A percentile compares a stretch with the other conserved stretches of the same genome.
phyloP scores from a whole-genome alignment of 805 yeast genomes.

The Schizosaccharomyces octosporus region DNA sequence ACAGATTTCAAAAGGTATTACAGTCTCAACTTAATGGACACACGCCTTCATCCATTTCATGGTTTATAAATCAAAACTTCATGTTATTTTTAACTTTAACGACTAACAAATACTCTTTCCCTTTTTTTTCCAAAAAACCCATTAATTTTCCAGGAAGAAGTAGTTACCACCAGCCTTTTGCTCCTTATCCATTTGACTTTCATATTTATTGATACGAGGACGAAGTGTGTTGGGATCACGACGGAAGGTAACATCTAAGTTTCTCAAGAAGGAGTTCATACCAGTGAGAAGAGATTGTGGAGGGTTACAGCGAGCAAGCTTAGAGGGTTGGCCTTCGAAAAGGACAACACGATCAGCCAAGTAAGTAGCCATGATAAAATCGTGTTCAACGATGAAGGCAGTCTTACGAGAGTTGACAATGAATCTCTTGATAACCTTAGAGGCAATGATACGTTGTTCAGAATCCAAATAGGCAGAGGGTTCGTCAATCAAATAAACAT shows the following conservation, averaged over 20 bases:
- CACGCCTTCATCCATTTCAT: too few relatives aligned
- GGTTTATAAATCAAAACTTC: too few relatives aligned
- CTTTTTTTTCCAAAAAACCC: background rate
- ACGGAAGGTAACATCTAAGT: slow-evolving; percentile 91
- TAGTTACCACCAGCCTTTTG: slow-evolving; percentile 81
- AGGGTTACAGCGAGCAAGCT: slow-evolving; percentile 56
- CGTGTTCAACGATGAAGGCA: slow-evolving; percentile 98
- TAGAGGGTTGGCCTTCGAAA: slow-evolving; percentile 85
- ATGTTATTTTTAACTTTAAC: too few relatives aligned
- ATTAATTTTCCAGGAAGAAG: slow-evolving; percentile 55
- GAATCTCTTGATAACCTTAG: slow-evolving; percentile 92
- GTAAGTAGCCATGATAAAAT: slow-evolving; percentile 98
- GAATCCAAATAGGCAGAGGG: slow-evolving; percentile 98
- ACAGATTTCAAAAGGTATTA: too few relatives aligned
- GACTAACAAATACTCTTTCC: background rate
- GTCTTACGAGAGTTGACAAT: slow-evolving; percentile 91
- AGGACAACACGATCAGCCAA: slow-evolving; percentile 97
- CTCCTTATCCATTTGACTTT: slow-evolving; percentile 93
- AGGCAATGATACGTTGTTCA: slow-evolving; percentile 97
- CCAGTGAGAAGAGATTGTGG: slow-evolving; percentile 93
- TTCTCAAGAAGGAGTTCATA: slow-evolving; percentile 89
- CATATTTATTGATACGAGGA: slow-evolving; percentile 94
- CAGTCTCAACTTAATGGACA: too few relatives aligned
- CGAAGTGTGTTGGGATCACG: slow-evolving; percentile 96
- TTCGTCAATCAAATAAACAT: slow-evolving; percentile 89